These are phyloP conservation scores for Solioccasus polychromus DNA, from an alignment of 768 basidiomycete species.

Conservation along the genomic window DNA sequence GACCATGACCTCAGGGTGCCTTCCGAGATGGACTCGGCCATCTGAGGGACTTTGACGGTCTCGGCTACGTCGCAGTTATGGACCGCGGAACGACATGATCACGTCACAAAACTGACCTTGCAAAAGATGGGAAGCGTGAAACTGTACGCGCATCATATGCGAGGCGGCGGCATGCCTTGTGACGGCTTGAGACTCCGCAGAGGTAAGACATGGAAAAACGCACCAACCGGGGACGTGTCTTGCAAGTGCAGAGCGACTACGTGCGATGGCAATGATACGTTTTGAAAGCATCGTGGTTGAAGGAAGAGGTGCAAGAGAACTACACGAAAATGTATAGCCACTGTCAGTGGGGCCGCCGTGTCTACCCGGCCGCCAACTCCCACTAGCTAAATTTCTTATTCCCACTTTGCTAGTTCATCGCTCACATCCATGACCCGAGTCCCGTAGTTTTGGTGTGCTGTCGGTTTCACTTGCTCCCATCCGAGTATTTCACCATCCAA, in stretches of 20 bases:
- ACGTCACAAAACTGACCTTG: slow-evolving; percentile 50
- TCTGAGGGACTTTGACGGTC: slow-evolving; percentile 92
- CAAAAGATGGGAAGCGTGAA: slow-evolving; percentile 68
- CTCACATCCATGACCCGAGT: slow-evolving; percentile 56
- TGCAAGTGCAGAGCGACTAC: slow-evolving; percentile 51
- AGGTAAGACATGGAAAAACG: slow-evolving; percentile 11
- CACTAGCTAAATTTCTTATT: too few relatives aligned
- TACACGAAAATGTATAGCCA: slow-evolving; percentile 14
- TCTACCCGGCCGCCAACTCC: too few relatives aligned
- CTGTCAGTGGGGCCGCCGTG: too few relatives aligned
- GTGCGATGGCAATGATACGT: slow-evolving; percentile 63
- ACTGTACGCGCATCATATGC: slow-evolving; percentile 53
- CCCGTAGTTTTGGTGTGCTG: slow-evolving; percentile 60
- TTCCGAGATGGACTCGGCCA: slow-evolving; percentile 98
- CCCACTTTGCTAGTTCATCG: slow-evolving; percentile 62
- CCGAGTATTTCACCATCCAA: slow-evolving; percentile 46
- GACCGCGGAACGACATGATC: slow-evolving; percentile 3
- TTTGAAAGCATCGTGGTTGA: slow-evolving; percentile 60
- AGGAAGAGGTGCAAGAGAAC: neutral
- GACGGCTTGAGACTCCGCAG: slow-evolving; percentile 4
- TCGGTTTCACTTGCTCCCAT: slow-evolving; percentile 58
- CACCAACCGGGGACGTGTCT: slow-evolving; percentile 43
- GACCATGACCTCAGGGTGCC: slow-evolving; percentile 94
- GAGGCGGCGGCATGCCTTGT: slow-evolving; percentile 45
- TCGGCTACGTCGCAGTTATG: slow-evolving; percentile 51